Conservation (phyloP, 106 monocot species). For the Posidonia australis region DNA sequence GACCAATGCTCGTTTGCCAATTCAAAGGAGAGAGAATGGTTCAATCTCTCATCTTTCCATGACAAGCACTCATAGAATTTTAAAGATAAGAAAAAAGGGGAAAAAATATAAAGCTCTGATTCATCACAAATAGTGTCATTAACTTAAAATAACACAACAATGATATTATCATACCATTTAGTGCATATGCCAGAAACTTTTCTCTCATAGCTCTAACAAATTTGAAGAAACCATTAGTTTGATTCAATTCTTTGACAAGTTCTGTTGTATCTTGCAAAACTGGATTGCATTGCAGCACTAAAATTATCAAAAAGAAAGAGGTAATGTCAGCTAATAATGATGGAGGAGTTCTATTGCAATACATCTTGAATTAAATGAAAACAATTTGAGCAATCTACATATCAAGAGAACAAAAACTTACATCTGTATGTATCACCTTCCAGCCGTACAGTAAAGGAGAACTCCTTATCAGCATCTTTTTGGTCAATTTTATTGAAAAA, state of each 20-base stretch:
- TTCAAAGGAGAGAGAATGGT: too few species aligned
- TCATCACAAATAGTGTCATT: too few species aligned
- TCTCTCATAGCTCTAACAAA: slow-evolving; percentile 72
- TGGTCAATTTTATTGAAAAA: slow-evolving; percentile 50
- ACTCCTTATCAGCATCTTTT: slow-evolving; percentile 37
- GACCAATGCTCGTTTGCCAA: too few species aligned
- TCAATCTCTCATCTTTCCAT: too few species aligned
- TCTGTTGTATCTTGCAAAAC: slow-evolving; percentile 28
- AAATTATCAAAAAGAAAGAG: not conserved
- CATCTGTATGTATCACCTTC: slow-evolving; percentile 39
- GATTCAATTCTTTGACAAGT: slow-evolving; percentile 51
- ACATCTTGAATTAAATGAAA: not conserved
- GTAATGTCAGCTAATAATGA: not conserved
- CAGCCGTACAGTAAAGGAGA: slow-evolving; percentile 49
- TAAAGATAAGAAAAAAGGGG: too few species aligned
- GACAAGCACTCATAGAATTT: too few species aligned
- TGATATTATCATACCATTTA: slow-evolving; percentile 33
- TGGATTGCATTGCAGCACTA: slow-evolving; percentile 24
- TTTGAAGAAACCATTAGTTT: slow-evolving; percentile 59
- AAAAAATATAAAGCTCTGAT: too few species aligned
- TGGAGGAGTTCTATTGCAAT: not conserved
- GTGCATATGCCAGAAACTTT: slow-evolving; percentile 40
- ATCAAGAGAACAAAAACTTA: slow-evolving; percentile 21
- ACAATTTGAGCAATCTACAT: not conserved
- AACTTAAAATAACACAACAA: too few species aligned